A percentile compares a stretch with the other conserved stretches of the same genome.
phyloP scores from a whole-genome alignment of 257 asterid species.

The Nicotiana noctiflora region DNA sequence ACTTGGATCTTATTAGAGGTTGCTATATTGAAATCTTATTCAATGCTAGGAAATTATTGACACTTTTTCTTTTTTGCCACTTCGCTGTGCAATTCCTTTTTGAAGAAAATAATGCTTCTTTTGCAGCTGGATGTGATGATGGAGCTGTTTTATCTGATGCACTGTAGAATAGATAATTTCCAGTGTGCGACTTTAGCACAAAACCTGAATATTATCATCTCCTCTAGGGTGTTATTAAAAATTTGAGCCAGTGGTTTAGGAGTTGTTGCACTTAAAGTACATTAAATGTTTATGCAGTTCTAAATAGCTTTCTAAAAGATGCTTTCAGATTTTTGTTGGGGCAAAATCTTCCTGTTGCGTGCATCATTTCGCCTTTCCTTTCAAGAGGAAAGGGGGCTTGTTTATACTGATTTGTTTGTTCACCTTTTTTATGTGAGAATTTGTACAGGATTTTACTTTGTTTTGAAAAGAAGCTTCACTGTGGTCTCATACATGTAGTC shows the following conservation, averaged over 20 bases:
- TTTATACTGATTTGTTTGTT: constrained; percentile 1
- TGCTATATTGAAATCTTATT: no score
- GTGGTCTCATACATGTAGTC: neutral
- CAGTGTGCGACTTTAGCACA: neutral
- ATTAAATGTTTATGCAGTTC: neutral
- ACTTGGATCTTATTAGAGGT: no score
- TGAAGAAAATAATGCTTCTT: neutral
- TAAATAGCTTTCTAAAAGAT: neutral
- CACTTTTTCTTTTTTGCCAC: no score
- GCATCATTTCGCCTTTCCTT: neutral
- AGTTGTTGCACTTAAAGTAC: neutral
- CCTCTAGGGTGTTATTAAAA: no score
- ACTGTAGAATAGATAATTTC: neutral
- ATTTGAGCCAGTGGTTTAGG: neutral
- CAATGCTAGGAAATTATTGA: no score
- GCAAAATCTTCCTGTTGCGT: neutral
- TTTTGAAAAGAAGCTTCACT: constrained; percentile 2
- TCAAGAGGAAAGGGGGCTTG: neutral
- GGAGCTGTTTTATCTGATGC: neutral
- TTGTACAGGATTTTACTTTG: constrained; percentile 2
- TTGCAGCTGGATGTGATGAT: neutral
- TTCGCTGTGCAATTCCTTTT: no score
- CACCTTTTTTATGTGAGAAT: neutral
- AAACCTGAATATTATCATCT: neutral
- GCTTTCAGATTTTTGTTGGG: neutral